Percentiles rank a stretch among this genome's conserved stretches.
These are phyloP conservation scores for Kandelia obovata DNA, from an alignment of 345 rosid genomes.

Conservation along the genomic window DNA sequence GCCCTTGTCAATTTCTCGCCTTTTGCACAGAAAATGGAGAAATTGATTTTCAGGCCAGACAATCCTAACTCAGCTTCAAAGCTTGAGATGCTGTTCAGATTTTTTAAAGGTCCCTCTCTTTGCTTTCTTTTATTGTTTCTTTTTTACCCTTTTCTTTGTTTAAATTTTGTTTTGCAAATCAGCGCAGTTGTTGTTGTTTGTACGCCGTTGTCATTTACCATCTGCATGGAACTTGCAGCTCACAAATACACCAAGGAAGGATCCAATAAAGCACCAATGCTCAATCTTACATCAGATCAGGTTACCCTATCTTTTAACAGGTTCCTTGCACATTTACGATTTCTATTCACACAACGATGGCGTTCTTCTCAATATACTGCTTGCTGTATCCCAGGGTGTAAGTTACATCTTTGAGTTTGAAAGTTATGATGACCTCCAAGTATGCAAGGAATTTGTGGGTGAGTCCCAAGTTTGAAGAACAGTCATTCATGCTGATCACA, in stretches of 20 bases:
- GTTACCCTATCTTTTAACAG: slow-evolving; percentile 21
- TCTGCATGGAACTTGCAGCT: slow-evolving; percentile 36
- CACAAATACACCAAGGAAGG: slow-evolving; percentile 75
- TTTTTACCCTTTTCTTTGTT: not conserved
- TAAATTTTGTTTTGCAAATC: not conserved
- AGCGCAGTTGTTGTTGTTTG: too few species aligned
- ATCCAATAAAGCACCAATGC: slow-evolving; percentile 82
- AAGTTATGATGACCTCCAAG: slow-evolving; percentile 65
- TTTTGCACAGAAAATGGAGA: slow-evolving; percentile 51
- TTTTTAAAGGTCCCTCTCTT: slow-evolving; percentile 50
- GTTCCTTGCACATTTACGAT: not conserved
- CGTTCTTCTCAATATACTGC: not conserved
- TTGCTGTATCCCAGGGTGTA: slow-evolving; percentile 45
- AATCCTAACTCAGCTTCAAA: slow-evolving; percentile 62
- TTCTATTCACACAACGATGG: not conserved
- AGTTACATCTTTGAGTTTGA: slow-evolving; percentile 84
- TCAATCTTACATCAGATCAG: slow-evolving; percentile 73
- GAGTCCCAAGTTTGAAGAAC: slow-evolving; percentile 21
- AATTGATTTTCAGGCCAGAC: slow-evolving; percentile 56
- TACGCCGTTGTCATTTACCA: slow-evolving; percentile 4
- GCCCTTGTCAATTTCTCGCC: not conserved
- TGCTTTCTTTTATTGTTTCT: not conserved
- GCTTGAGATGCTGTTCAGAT: slow-evolving; percentile 61
- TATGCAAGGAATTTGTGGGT: slow-evolving; percentile 85
- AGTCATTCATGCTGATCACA: not conserved